These are phyloP conservation scores for Petunia axillaris DNA, from an alignment of 257 asterid species.

Conservation along the genomic window DNA sequence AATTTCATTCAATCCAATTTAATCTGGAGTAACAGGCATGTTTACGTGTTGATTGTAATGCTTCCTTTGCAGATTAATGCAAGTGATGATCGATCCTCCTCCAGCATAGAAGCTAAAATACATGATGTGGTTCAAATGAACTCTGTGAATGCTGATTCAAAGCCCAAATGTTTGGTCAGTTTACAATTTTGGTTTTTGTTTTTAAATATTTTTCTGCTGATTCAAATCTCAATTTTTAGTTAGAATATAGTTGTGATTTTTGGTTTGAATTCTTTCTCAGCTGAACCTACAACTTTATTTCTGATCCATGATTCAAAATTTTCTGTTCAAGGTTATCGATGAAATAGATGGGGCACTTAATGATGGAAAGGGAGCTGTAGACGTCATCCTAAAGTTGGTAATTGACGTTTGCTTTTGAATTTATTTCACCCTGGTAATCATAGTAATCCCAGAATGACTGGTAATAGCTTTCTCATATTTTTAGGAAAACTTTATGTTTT, in stretches of 20 bases:
- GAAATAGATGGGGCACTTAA: conserved; percentile 98
- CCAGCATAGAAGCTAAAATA: conserved; percentile 85
- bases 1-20: not conserved
- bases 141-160: conserved; percentile 84
- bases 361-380: conserved; percentile 98
- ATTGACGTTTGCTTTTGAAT: conserved; percentile 30
- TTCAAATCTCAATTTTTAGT: conserved; percentile 80
- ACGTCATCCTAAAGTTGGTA: conserved; percentile 84
- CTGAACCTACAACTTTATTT: not conserved
- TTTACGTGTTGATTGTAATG: conserved; percentile 19
- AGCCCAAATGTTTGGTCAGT: conserved; percentile 97
- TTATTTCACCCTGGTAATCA: not conserved
- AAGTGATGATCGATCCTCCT: conserved; percentile 91
- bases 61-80: conserved; percentile 82
- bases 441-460: not conserved
- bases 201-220: not conserved
- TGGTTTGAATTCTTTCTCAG: not conserved
- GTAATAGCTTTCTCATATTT: not conserved
- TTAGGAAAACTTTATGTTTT: not conserved
- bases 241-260: conserved; percentile 18
- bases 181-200: conserved; percentile 19
- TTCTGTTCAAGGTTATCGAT: conserved; percentile 70
- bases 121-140: conserved; percentile 93
- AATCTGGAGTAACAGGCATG: not conserved
- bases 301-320: not conserved